phyloP scores from a whole-genome alignment of 768 basidiomycete species.

The Leucocoprinus leucothites region DNA sequence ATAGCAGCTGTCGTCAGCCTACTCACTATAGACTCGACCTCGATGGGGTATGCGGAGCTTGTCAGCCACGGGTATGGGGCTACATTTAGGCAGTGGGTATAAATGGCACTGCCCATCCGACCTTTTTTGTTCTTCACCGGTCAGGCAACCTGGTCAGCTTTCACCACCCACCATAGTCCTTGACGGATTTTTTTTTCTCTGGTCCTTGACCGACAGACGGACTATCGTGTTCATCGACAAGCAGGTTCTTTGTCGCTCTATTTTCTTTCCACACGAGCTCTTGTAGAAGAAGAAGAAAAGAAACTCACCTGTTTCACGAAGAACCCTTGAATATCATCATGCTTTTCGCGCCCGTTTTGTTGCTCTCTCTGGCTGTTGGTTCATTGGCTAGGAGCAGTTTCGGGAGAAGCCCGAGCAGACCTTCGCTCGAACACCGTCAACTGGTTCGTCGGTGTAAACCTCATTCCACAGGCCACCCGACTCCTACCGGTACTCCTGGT shows the following conservation, averaged over 20 bases:
- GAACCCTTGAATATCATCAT: neutral
- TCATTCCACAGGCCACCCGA: neutral
- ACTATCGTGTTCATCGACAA: neutral
- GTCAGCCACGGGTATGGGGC: neutral
- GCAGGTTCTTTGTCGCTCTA: constrained; percentile 4
- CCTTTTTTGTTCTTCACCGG: neutral
- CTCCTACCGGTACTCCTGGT: neutral
- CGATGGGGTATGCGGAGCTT: neutral
- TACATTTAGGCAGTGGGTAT: neutral
- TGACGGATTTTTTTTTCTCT: constrained; percentile 7
- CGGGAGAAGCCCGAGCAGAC: neutral
- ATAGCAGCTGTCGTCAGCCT: neutral
- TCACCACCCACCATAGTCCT: neutral
- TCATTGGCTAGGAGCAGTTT: neutral
- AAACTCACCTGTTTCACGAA: no score
- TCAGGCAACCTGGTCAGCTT: constrained; percentile 8
- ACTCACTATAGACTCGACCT: neutral
- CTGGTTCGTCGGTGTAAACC: neutral
- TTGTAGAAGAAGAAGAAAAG: no score
- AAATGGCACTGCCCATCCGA: neutral
- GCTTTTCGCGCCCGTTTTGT: neutral
- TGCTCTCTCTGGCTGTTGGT: neutral
- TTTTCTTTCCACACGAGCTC: constrained; percentile 1
- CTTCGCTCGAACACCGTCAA: neutral
- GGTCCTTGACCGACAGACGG: neutral